These are phyloP conservation scores for Fibroporia radiculosa DNA, from an alignment of 768 basidiomycete species.

Conservation along the genomic window DNA sequence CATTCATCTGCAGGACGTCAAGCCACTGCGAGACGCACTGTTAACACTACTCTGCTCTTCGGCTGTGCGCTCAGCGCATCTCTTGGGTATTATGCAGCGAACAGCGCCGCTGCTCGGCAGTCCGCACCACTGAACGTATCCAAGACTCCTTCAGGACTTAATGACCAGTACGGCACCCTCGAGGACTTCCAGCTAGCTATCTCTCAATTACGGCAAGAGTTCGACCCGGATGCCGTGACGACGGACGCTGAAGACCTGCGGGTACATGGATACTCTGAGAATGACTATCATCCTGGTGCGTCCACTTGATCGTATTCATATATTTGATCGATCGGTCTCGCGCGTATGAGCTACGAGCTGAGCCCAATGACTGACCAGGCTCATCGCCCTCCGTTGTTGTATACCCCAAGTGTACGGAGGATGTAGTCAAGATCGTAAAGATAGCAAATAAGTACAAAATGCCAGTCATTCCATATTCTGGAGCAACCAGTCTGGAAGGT, in stretches of 20 bases:
- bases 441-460: conserved; percentile 66
- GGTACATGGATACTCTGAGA: conserved; percentile 58
- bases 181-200: conserved; percentile 45
- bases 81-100: not conserved
- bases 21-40: not conserved
- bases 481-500: conserved; percentile 83
- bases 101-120: not conserved
- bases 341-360: not conserved
- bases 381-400: conserved; percentile 35
- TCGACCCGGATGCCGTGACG: conserved; percentile 43
- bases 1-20: not conserved
- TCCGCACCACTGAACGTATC: not conserved
- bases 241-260: conserved; percentile 44
- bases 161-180: conserved; percentile 36
- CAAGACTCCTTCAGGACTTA: not conserved
- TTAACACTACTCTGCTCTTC: not conserved
- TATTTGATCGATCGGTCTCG: too few species aligned
- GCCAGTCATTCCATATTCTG: conserved; percentile 78
- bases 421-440: conserved; percentile 76
- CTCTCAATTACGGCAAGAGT: conserved; percentile 35
- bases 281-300: conserved; percentile 52
- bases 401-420: conserved; percentile 59
- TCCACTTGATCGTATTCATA: not conserved
- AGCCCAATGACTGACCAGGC: not conserved
- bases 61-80: not conserved